Evolutionary conservation across 148 eudicot genomes (phyloP), one percentile per base, ranked within the genome.

Genomic region (Oxyria digyna): DNA sequence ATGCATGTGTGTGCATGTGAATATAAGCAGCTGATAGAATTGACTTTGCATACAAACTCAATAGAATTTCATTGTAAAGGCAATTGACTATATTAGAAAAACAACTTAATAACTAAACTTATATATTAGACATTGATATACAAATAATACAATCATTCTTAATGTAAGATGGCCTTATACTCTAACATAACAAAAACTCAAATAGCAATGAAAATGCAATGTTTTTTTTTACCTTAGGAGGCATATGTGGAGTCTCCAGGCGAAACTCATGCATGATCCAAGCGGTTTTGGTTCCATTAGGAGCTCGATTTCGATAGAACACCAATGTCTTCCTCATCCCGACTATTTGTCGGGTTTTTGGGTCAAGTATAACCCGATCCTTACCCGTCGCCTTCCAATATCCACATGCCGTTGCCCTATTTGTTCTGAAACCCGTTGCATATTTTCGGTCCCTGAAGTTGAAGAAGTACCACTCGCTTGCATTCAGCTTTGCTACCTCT

Each of bases 191-290:
- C n/a, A 35, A 35, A 35, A 35, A 38, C 41, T 38, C 41, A 38
- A 38, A 21, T 23, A 3, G 8, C 27, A 8, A 55, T 43, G 14
- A 15, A 12, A 55, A 31, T 12, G 4, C 0, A 27, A 1, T 32
- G 10, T 4, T 15, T 35, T 2, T 35, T 21, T 21, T 20, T 50
- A 70, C 72, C 72, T 70, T 70, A 21, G 72, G 72, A 35, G 72
- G 72, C 65, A 54, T 70, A 55, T 70, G 72, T 8, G 72, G 72
- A 4, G 23, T 21, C 14, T 70, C 72, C 45, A 52, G 6, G 27
- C 72, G 72, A 54, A 70, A 70, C 64, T 70, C 72, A 13, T 70
- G 72, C 72, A 70, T 70, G 46, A 70, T 70, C 72, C 72, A 70
- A 21, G 63, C 64, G 8, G 72, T 70, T 24, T 70, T 70, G 65